Percentiles rank a stretch among this genome's conserved stretches.
These are phyloP conservation scores for Penicillium sp. DNA, from an alignment of 2,329 filamentous ascomycete genomes.

Conservation along the genomic window DNA sequence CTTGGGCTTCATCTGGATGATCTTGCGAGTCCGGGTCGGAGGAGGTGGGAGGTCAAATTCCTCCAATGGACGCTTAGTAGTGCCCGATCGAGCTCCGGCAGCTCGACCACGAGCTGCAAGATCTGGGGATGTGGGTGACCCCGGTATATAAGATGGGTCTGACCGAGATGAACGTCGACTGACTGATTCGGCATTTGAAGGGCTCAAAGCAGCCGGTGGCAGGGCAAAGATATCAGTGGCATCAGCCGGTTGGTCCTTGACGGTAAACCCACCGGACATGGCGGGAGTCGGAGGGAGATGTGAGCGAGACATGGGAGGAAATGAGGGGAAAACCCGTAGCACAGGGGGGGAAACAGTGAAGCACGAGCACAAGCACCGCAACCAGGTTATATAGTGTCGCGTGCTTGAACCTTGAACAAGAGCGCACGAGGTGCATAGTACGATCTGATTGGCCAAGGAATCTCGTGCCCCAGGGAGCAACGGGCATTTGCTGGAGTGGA, in stretches of 20 bases:
- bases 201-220: slow-evolving; percentile 34
- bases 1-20: slow-evolving; percentile 92
- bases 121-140: slow-evolving; percentile 33
- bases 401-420: slow-evolving; percentile 24
- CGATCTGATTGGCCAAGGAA: slow-evolving; percentile 24
- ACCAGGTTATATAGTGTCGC: slow-evolving; percentile 27
- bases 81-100: slow-evolving; percentile 26
- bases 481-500: slow-evolving; percentile 24
- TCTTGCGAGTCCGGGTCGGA: slow-evolving; percentile 85
- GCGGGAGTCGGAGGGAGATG: slow-evolving; percentile 35
- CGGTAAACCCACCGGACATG: slow-evolving; percentile 36
- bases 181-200: slow-evolving; percentile 16
- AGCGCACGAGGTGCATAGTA: slow-evolving; percentile 27
- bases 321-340: neutral
- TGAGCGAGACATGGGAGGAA: slow-evolving; percentile 29
- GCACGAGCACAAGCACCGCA: neutral
- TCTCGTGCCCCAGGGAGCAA: slow-evolving; percentile 22
- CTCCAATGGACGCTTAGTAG: slow-evolving; percentile 39
- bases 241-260: slow-evolving; percentile 33
- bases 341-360: neutral
- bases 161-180: slow-evolving; percentile 29
- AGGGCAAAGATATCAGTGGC: slow-evolving; percentile 33
- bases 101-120: slow-evolving; percentile 19
- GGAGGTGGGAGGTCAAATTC: slow-evolving; percentile 80
- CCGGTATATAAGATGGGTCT: slow-evolving; percentile 28